A percentile compares a stretch with the other conserved stretches of the same genome.
phyloP scores from a whole-genome alignment of 352 stramenopile genomes.

The Phytophthora ohioensis region DNA sequence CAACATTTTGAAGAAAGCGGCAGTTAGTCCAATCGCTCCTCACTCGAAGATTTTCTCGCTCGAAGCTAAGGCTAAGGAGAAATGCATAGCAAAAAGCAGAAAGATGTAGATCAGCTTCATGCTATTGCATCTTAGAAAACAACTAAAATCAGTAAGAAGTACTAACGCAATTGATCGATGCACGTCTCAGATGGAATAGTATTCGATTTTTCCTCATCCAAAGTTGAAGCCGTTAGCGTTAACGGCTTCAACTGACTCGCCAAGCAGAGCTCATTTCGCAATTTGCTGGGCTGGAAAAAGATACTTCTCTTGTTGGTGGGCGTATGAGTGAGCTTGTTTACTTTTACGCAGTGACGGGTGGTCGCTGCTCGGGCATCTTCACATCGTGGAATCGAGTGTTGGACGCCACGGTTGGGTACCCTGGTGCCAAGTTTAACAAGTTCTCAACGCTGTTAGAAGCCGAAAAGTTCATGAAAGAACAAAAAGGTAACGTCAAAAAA shows the following conservation, averaged over 20 bases:
- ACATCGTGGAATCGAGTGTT: conserved; percentile 20
- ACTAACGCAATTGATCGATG: no score
- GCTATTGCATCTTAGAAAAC: no score
- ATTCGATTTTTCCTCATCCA: no score
- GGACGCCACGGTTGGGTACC: conserved; percentile 16
- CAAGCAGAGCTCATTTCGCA: neutral
- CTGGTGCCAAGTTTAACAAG: conserved; percentile 55
- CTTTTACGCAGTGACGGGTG: conserved; percentile 32
- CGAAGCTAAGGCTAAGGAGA: no score
- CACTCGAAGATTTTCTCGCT: no score
- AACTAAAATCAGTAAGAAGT: no score
- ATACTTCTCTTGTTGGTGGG: neutral
- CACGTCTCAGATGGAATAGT: no score
- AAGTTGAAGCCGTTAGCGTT: no score
- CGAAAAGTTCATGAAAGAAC: conserved; percentile 42
- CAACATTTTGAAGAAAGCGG: no score
- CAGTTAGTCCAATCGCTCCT: no score
- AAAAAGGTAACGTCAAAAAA: neutral
- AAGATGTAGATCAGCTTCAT: no score
- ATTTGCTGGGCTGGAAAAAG: neutral
- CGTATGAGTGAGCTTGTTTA: neutral
- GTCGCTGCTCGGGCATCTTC: conserved; percentile 26
- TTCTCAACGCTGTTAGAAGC: conserved; percentile 58
- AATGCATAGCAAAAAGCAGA: no score
- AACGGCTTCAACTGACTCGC: neutral